Evolutionary conservation across 495 filamentous ascomycete genomes (phyloP).

Genomic region (Patellaria atrata): DNA sequence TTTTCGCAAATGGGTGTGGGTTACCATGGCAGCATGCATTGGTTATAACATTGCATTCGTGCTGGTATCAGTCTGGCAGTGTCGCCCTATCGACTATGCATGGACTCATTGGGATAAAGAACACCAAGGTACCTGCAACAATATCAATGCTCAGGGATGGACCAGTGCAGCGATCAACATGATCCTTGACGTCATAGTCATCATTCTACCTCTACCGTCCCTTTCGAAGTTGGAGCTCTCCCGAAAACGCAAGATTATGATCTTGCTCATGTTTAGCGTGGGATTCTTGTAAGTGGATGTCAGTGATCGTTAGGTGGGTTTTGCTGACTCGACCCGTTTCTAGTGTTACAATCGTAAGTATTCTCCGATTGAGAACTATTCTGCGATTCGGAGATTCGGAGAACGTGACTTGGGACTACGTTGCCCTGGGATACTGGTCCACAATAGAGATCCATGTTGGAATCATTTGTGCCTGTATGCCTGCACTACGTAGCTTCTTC

Average conservation of each 20-base stretch:
- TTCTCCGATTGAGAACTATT: slow-evolving; percentile 29
- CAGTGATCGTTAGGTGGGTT: background rate
- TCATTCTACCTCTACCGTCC: slow-evolving; percentile 30
- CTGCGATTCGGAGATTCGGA: slow-evolving; percentile 25
- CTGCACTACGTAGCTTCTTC: slow-evolving; percentile 15
- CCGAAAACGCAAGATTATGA: slow-evolving; percentile 33
- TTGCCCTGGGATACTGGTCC: slow-evolving; percentile 20
- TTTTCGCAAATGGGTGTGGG: slow-evolving; percentile 21
- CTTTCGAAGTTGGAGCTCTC: slow-evolving; percentile 31
- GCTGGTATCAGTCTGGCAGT: slow-evolving; percentile 30
- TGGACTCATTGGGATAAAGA: slow-evolving; percentile 21
- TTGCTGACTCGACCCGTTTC: slow-evolving; percentile 2
- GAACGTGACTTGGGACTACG: slow-evolving; percentile 22
- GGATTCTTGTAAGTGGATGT: slow-evolving; percentile 41
- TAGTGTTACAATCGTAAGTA: slow-evolving; percentile 30
- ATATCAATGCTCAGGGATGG: slow-evolving; percentile 14
- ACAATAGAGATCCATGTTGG: slow-evolving; percentile 25
- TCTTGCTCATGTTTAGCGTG: slow-evolving; percentile 38
- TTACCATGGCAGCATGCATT: slow-evolving; percentile 24
- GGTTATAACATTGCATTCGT: slow-evolving; percentile 29
- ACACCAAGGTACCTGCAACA: slow-evolving; percentile 16
- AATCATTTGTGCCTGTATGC: slow-evolving; percentile 27
- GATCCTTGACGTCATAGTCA: slow-evolving; percentile 18
- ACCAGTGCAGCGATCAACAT: slow-evolving; percentile 18
- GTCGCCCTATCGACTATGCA: slow-evolving; percentile 25